These are phyloP conservation scores for Penicillium fuscoglaucum DNA, from an alignment of 2,329 filamentous ascomycete genomes.

Conservation along the genomic window DNA sequence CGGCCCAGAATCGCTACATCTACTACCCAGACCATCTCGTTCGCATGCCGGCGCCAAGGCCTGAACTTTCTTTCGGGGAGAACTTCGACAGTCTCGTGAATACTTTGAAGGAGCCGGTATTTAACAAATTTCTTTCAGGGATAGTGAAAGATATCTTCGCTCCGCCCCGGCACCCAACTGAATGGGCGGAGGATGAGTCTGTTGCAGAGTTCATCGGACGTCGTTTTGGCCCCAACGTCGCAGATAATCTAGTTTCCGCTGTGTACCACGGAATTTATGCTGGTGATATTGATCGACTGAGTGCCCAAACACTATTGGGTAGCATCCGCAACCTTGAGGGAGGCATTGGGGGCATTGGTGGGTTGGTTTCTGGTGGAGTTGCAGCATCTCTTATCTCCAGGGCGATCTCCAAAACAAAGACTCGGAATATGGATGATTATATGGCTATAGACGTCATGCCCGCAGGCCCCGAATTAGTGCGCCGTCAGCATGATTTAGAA, in stretches of 20 bases:
- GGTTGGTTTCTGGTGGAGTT: slow-evolving; percentile 20
- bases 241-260: slow-evolving; percentile 74
- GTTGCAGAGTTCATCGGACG: slow-evolving; percentile 66
- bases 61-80: slow-evolving; percentile 20
- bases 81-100: slow-evolving; percentile 28
- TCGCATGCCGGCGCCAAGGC: slow-evolving; percentile 54
- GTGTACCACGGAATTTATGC: slow-evolving; percentile 87
- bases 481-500: slow-evolving; percentile 9
- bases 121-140: slow-evolving; percentile 31
- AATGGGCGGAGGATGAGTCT: slow-evolving; percentile 62
- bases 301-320: slow-evolving; percentile 65
- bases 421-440: slow-evolving; percentile 29
- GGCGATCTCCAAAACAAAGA: slow-evolving; percentile 9
- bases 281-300: slow-evolving; percentile 80
- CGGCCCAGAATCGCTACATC: slow-evolving; percentile 69
- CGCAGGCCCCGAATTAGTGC: background rate
- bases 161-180: slow-evolving; percentile 32
- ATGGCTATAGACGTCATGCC: slow-evolving; percentile 26
- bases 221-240: slow-evolving; percentile 55
- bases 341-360: slow-evolving; percentile 9
- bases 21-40: slow-evolving; percentile 87
- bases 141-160: slow-evolving; percentile 41
- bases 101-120: slow-evolving; percentile 55
- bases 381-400: slow-evolving; percentile 16
- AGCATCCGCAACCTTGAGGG: slow-evolving; percentile 51